Evolutionary conservation across 73 alveolate species (phyloP).

Genomic region (Symbiodinium natans): DNA sequence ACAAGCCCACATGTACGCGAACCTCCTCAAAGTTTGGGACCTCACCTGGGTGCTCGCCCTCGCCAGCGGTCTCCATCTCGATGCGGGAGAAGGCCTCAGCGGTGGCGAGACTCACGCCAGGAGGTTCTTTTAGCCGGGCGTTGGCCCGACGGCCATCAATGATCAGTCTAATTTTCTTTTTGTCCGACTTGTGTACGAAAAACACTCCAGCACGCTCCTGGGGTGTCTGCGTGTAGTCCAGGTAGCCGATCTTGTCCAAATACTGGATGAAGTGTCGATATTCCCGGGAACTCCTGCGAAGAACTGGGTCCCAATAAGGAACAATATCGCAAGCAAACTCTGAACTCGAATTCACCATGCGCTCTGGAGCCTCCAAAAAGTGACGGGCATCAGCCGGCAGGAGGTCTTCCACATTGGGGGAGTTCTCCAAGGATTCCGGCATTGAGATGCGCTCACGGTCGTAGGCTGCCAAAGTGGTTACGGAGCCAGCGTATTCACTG

Average conservation of each 20-base stretch:
- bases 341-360: not conserved
- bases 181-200: not conserved
- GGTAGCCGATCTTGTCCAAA: not conserved
- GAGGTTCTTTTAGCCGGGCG: not conserved
- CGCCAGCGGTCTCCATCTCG: not conserved
- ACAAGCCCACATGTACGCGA: not conserved
- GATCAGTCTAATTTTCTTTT: not conserved
- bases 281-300: not conserved
- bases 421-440: not conserved
- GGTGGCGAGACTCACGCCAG: not conserved
- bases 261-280: not conserved
- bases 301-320: conserved; percentile 17
- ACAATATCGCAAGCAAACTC: not conserved
- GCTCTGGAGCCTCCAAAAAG: conserved; percentile 42
- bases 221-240: not conserved
- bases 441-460: conserved; percentile 38
- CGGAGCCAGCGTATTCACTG: not conserved
- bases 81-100: conserved; percentile 5
- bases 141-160: conserved; percentile 13
- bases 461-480: conserved; percentile 28
- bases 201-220: not conserved
- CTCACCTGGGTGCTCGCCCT: not conserved
- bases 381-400: conserved; percentile 42
- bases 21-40: not conserved
- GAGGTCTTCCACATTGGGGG: not conserved